A percentile compares a stretch with the other conserved stretches of the same genome.
Evolutionary conservation across 192 early-diverging fungal genomes (phyloP).

Genomic region (Paraglomus brasilianum): DNA sequence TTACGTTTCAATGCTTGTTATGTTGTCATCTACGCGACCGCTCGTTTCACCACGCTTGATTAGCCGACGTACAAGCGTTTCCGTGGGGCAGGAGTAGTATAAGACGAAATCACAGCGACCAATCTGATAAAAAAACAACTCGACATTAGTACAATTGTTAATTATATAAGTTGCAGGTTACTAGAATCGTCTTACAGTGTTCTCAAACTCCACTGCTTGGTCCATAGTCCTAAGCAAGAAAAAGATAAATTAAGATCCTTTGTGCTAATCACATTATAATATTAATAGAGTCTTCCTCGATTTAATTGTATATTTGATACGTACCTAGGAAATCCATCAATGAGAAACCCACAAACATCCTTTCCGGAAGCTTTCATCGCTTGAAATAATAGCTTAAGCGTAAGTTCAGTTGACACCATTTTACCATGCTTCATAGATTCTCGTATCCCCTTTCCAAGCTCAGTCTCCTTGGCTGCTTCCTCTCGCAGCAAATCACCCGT

Average conservation of each 20-base stretch:
- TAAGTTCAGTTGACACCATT: constrained; percentile 54
- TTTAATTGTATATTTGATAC: too few species aligned
- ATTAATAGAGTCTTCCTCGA: too few species aligned
- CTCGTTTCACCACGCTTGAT: constrained; percentile 59
- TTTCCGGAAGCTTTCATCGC: not conserved
- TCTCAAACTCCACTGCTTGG: constrained; percentile 48
- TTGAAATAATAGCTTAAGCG: constrained; percentile 31
- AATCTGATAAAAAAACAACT: constrained; percentile 26
- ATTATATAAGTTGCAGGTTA: not conserved
- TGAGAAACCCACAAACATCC: constrained; percentile 43
- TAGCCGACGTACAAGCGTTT: constrained; percentile 49
- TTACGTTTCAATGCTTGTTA: constrained; percentile 55
- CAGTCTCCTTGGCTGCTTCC: constrained; percentile 47
- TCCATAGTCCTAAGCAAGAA: constrained; percentile 36
- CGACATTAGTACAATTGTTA: too few species aligned
- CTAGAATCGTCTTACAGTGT: constrained; percentile 6
- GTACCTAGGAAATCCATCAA: constrained; percentile 60
- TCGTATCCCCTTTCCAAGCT: constrained; percentile 44
- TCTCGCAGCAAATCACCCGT: constrained; percentile 61
- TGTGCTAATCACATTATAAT: too few species aligned
- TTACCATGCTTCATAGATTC: constrained; percentile 58
- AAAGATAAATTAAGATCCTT: too few species aligned
- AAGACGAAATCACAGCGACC: constrained; percentile 47
- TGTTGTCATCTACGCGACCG: constrained; percentile 59
- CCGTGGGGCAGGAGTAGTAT: constrained; percentile 55